A percentile compares a stretch with the other conserved stretches of the same genome.
Evolutionary conservation across 1,284 basidiomycete genomes (phyloP).

Genomic region (Cutaneotrichosporon dermatis): DNA sequence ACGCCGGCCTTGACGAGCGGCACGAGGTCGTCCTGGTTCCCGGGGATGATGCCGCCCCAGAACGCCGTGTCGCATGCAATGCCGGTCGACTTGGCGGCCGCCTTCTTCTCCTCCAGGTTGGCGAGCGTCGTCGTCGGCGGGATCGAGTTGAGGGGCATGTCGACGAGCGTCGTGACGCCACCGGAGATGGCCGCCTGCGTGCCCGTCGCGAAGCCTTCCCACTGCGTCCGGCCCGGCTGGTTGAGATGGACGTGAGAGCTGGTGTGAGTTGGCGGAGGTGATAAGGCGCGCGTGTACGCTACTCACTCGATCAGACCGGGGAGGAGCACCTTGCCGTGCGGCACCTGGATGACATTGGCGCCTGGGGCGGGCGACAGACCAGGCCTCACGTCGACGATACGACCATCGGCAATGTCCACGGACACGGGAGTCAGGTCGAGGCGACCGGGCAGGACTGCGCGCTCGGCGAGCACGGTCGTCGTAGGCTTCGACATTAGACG

Average conservation of each 20-base stretch:
- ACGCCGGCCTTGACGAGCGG: constrained; percentile 71
- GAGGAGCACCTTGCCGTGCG: constrained; percentile 55
- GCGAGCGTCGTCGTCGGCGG: constrained; percentile 82
- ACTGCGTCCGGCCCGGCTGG: constrained; percentile 70
- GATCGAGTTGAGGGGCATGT: constrained; percentile 94
- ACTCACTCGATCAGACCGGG: constrained; percentile 83
- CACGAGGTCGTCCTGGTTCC: constrained; percentile 57
- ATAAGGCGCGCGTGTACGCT: too few relatives aligned
- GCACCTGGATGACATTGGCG: constrained; percentile 38
- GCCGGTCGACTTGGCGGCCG: constrained; percentile 55
- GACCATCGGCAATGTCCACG: constrained; percentile 60
- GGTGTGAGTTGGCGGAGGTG: constrained; percentile 1
- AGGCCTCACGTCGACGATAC: constrained; percentile 58
- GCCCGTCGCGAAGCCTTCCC: constrained; percentile 91
- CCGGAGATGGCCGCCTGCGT: constrained; percentile 82
- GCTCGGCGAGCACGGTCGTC: constrained; percentile 26
- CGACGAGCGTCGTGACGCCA: constrained; percentile 84
- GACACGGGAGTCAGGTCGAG: constrained; percentile 59
- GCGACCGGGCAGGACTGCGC: constrained; percentile 58
- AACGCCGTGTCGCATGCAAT: constrained; percentile 77
- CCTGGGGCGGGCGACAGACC: constrained; percentile 16
- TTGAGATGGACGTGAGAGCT: constrained; percentile 90
- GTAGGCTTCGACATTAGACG: background rate
- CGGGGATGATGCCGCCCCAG: constrained; percentile 90
- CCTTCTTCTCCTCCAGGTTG: constrained; percentile 65